These are phyloP conservation scores for Phyllosticta citriasiana DNA, from an alignment of 2,329 filamentous ascomycete genomes.

Conservation along the genomic window DNA sequence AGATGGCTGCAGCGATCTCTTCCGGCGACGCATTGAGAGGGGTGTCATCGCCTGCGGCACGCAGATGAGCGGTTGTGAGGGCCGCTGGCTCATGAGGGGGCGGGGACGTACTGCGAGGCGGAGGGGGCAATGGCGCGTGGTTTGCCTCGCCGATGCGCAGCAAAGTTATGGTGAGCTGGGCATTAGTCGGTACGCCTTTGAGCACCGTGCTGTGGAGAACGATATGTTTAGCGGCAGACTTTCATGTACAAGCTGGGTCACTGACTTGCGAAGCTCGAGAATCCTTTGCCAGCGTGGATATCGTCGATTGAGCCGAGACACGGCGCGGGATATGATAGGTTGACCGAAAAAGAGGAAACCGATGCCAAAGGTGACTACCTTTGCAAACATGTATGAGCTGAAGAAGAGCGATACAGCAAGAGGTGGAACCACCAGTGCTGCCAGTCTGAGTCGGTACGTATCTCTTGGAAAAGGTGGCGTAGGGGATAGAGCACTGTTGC, in stretches of 20 bases:
- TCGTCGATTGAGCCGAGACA: conserved; percentile 49
- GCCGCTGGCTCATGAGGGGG: conserved; percentile 43
- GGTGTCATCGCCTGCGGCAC: conserved; percentile 42
- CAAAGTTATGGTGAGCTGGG: conserved; percentile 70
- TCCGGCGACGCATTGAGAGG: conserved; percentile 51
- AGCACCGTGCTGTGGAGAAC: conserved; percentile 49
- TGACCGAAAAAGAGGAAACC: conserved; percentile 75
- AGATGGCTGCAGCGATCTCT: conserved; percentile 56
- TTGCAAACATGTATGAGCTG: conserved; percentile 45
- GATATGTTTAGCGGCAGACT: conserved; percentile 13
- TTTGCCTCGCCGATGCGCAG: conserved; percentile 74
- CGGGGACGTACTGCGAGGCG: conserved; percentile 35
- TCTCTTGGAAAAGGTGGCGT: conserved; percentile 39
- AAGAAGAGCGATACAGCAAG: conserved; percentile 35
- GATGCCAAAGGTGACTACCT: conserved; percentile 54
- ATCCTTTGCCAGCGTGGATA: conserved; percentile 67
- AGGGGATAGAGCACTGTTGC: conserved; percentile 33
- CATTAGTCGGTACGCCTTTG: conserved; percentile 76
- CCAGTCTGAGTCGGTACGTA: conserved; percentile 35
- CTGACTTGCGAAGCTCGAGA: conserved; percentile 56
- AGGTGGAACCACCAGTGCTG: conserved; percentile 35
- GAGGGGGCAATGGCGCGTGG: conserved; percentile 62
- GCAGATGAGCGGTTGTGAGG: conserved; percentile 40
- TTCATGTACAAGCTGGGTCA: not conserved
- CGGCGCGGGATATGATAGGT: conserved; percentile 53